phyloP scores from a whole-genome alignment of 2,329 filamentous ascomycete species.

The Exophiala aquamarina region DNA sequence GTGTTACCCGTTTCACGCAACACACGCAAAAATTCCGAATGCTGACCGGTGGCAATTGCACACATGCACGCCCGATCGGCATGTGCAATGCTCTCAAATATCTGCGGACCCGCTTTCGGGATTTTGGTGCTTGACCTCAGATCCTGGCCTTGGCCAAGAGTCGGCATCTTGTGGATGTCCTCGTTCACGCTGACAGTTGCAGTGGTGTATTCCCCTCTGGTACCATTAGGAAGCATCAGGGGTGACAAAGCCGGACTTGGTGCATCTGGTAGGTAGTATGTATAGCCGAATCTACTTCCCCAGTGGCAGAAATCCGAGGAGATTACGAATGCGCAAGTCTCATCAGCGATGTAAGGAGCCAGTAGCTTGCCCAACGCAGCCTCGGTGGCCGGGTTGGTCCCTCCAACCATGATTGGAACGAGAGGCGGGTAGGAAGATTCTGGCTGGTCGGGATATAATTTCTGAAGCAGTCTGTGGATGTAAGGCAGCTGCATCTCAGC shows the following conservation, averaged over 20 bases:
- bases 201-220: slow-evolving; percentile 24
- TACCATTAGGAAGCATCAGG: slow-evolving; percentile 37
- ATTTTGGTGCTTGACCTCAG: slow-evolving; percentile 18
- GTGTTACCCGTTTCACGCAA: slow-evolving; percentile 79
- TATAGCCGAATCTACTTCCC: slow-evolving; percentile 82
- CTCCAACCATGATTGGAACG: slow-evolving; percentile 83
- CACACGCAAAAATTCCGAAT: slow-evolving; percentile 68
- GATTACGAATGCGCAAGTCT: slow-evolving; percentile 75
- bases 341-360: slow-evolving; percentile 72
- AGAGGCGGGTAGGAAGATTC: slow-evolving; percentile 66
- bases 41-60: slow-evolving; percentile 74
- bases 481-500: slow-evolving; percentile 97
- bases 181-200: slow-evolving; percentile 27
- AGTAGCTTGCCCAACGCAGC: slow-evolving; percentile 68
- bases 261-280: slow-evolving; percentile 65
- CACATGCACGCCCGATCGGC: slow-evolving; percentile 82
- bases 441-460: slow-evolving; percentile 50
- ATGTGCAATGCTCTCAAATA: slow-evolving; percentile 80
- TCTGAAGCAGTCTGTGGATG: slow-evolving; percentile 73
- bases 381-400: slow-evolving; percentile 66
- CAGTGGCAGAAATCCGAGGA: slow-evolving; percentile 98
- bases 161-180: slow-evolving; percentile 28
- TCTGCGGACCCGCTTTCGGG: slow-evolving; percentile 44
- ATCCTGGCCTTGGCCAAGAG: slow-evolving; percentile 22
- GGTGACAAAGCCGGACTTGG: slow-evolving; percentile 44